A percentile compares a stretch with the other conserved stretches of the same genome.
Conservation (phyloP, 2,329 filamentous ascomycete species). For the Camillea tinctor region DNA sequence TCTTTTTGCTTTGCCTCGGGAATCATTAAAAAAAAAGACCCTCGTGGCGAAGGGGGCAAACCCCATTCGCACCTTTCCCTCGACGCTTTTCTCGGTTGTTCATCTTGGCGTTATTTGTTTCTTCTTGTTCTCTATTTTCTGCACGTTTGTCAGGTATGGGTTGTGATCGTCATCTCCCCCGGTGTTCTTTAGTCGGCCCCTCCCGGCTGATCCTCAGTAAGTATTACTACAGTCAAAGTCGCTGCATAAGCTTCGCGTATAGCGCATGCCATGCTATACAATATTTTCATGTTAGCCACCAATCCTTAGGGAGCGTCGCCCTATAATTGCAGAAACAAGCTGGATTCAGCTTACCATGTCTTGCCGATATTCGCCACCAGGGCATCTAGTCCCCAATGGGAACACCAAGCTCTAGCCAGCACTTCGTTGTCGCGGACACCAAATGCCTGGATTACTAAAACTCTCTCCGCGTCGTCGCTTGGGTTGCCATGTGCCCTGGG, state of each 20-base stretch:
- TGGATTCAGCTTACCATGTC: constrained; percentile 56
- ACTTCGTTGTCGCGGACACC: constrained; percentile 75
- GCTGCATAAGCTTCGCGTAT: constrained; percentile 75
- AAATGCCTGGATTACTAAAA: constrained; percentile 71
- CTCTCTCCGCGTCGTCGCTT: constrained; percentile 58
- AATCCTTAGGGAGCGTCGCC: background rate
- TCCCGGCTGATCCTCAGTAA: constrained; percentile 54
- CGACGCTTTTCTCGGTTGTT: background rate
- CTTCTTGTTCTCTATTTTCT: background rate
- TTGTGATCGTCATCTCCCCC: constrained; percentile 3
- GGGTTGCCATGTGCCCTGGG: constrained; percentile 27
- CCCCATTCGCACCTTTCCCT: background rate
- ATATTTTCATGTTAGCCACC: constrained; percentile 15
- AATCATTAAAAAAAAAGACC: background rate
- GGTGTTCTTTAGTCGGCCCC: constrained; percentile 29
- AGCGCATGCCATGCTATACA: constrained; percentile 65
- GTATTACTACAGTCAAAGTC: constrained; percentile 68
- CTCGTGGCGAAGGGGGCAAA: background rate
- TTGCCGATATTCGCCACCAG: constrained; percentile 66
- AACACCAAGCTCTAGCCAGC: constrained; percentile 73
- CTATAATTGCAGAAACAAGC: background rate
- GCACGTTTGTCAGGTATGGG: constrained; percentile 4
- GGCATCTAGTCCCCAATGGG: constrained; percentile 71
- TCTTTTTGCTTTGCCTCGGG: background rate
- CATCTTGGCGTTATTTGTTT: constrained; percentile 6